A percentile compares a stretch with the other conserved stretches of the same genome.
Evolutionary conservation across 306 rosid species (phyloP).

Genomic region (Coriaria nepalensis): DNA sequence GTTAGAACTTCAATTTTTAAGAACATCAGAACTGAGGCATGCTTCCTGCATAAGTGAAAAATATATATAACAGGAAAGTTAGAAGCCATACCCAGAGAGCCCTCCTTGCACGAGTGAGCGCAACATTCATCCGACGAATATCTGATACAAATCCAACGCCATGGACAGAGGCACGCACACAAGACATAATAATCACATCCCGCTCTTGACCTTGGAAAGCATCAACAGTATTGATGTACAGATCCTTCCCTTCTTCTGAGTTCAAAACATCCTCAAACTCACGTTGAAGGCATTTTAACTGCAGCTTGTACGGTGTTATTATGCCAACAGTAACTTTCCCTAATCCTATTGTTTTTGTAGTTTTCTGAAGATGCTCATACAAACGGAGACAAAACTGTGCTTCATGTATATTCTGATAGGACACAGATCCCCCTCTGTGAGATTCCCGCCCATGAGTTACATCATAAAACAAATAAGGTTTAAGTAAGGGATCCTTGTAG

Average conservation of each 20-base stretch:
- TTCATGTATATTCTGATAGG: constrained; percentile 80
- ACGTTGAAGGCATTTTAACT: constrained; percentile 88
- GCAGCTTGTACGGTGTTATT: constrained; percentile 95
- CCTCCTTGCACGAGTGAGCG: constrained; percentile 95
- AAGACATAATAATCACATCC: constrained; percentile 94
- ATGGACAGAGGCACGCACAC: constrained; percentile 88
- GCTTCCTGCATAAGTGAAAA: neutral
- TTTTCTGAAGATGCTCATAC: constrained; percentile 79
- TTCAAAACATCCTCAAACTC: constrained; percentile 78
- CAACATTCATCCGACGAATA: constrained; percentile 93
- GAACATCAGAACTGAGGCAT: neutral
- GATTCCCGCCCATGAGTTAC: constrained; percentile 93
- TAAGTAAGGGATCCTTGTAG: constrained; percentile 72
- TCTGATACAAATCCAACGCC: constrained; percentile 98
- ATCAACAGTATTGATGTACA: constrained; percentile 91
- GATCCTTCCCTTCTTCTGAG: constrained; percentile 89
- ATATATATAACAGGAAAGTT: neutral
- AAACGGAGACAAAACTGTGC: constrained; percentile 85
- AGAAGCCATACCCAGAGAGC: constrained; percentile 74
- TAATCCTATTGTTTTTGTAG: constrained; percentile 42
- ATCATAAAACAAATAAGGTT: constrained; percentile 80
- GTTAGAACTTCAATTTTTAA: neutral
- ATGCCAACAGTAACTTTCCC: constrained; percentile 79
- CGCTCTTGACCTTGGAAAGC: constrained; percentile 99
- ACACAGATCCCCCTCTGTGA: constrained; percentile 94